Percentiles rank a stretch among this genome's conserved stretches.
phyloP scores from a whole-genome alignment of 1,284 basidiomycete species.

The Ganoderma meredithae region DNA sequence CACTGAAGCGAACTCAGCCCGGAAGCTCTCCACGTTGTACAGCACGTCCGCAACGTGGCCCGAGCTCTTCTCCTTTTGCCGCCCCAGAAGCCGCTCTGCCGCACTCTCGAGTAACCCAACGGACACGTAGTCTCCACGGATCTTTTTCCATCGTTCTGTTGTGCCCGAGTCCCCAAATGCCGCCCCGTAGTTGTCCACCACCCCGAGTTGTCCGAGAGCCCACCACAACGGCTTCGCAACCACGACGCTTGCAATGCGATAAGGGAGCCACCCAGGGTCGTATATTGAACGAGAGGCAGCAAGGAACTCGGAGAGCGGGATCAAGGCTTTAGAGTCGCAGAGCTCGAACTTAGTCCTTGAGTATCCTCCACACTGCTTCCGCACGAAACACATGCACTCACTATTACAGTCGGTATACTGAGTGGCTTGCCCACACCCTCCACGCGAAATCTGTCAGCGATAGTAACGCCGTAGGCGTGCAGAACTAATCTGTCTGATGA shows the following conservation, averaged over 20 bases:
- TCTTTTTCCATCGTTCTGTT: constrained; percentile 67
- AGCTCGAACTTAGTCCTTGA: constrained; percentile 64
- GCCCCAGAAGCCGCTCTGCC: constrained; percentile 64
- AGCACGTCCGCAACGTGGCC: constrained; percentile 67
- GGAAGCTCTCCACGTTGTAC: constrained; percentile 71
- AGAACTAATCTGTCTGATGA: constrained; percentile 68
- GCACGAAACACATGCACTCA: constrained; percentile 51
- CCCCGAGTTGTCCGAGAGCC: constrained; percentile 80
- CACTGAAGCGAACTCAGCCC: constrained; percentile 59
- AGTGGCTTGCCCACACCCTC: constrained; percentile 83
- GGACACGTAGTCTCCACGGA: constrained; percentile 81
- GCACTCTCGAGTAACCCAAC: constrained; percentile 69
- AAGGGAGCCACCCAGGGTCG: constrained; percentile 71
- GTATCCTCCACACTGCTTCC: constrained; percentile 6
- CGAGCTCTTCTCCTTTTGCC: constrained; percentile 54
- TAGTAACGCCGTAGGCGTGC: constrained; percentile 56
- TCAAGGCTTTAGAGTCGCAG: constrained; percentile 50
- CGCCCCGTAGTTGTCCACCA: constrained; percentile 68
- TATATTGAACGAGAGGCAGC: constrained; percentile 68
- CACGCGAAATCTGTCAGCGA: constrained; percentile 69
- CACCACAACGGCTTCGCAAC: constrained; percentile 87
- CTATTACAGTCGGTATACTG: constrained; percentile 82
- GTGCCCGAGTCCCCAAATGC: constrained; percentile 55
- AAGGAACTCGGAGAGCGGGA: constrained; percentile 67
- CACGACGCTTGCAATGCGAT: constrained; percentile 72